Conservation (phyloP, 2,329 filamentous ascomycete species). For the Ophiostoma triangulosporum region DNA sequence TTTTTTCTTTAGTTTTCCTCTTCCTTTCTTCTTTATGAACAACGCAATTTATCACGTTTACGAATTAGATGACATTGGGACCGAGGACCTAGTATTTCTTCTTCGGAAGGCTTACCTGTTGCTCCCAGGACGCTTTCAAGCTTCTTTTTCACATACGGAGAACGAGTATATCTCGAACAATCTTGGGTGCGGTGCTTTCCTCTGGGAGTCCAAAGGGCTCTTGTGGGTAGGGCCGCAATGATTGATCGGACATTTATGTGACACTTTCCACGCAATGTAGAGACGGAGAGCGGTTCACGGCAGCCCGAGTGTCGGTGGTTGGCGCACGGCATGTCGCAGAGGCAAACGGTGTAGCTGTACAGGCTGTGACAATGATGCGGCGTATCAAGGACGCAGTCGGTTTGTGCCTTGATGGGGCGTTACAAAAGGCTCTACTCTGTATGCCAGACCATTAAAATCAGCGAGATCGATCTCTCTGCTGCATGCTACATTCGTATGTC, state of each 20-base stretch:
- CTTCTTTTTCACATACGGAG: conserved; percentile 32
- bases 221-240: conserved; percentile 36
- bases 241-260: conserved; percentile 31
- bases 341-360: no score
- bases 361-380: no score
- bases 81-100: conserved; percentile 19
- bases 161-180: conserved; percentile 28
- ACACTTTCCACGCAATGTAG: neutral
- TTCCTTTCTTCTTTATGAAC: conserved; percentile 27
- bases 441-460: no score
- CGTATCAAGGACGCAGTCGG: no score
- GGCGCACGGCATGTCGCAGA: no score
- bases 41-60: conserved; percentile 36
- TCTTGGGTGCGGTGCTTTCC: conserved; percentile 38
- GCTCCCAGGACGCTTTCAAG: conserved; percentile 30
- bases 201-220: conserved; percentile 14
- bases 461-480: no score
- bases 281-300: no score
- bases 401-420: no score
- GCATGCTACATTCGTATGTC: no score
- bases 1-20: conserved; percentile 15
- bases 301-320: no score
- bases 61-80: conserved; percentile 26
- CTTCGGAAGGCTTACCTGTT: conserved; percentile 10
- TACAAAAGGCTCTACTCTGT: no score